Conservation (phyloP, 78 protist species). For the Neovahlkampfia damariscottae region DNA sequence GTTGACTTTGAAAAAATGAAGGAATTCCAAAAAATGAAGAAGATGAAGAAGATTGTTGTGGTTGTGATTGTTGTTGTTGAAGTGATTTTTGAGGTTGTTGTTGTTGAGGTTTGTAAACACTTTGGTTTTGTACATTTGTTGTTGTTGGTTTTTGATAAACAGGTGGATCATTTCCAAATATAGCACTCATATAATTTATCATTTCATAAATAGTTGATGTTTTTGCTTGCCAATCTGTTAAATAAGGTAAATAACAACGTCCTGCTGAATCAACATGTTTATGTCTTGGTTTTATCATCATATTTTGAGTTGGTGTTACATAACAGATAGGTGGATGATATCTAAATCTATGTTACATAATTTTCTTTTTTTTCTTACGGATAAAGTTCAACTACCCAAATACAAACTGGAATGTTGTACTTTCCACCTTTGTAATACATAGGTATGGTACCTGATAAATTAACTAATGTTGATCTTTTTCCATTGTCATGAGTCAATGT, state of each 20-base stretch:
- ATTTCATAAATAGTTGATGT: neutral
- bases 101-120: neutral
- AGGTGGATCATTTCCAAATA: slow-evolving; percentile 5
- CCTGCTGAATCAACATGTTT: slow-evolving; percentile 4
- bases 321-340: neutral
- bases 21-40: too few relatives aligned
- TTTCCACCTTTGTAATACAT: neutral
- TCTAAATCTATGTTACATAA: too few relatives aligned
- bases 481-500: slow-evolving; percentile 1
- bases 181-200: neutral
- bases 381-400: neutral
- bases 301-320: neutral
- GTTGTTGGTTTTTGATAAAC: slow-evolving; percentile 1
- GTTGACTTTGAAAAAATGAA: too few relatives aligned
- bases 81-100: neutral
- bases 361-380: too few relatives aligned
- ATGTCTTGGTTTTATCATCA: slow-evolving; percentile 10
- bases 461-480: neutral
- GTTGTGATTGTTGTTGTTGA: neutral
- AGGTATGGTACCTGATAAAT: slow-evolving; percentile 10
- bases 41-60: neutral
- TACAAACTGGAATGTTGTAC: slow-evolving; percentile 12
- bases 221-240: neutral
- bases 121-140: too few relatives aligned
- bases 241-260: slow-evolving; percentile 6